These are phyloP conservation scores for Raphanus raphanistrum DNA, from an alignment of 345 rosid species.

Conservation along the genomic window DNA sequence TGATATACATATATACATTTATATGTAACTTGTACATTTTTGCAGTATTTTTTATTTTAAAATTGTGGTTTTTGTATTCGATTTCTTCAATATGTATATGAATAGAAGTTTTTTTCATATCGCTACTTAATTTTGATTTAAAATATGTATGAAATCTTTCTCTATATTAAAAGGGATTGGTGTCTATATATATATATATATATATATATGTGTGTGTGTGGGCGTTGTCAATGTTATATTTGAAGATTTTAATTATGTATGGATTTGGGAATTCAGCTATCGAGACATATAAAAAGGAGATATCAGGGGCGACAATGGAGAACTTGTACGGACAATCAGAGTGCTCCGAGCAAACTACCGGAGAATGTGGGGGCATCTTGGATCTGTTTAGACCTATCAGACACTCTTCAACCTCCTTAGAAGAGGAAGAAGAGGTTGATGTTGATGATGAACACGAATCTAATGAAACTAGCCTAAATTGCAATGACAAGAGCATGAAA, in stretches of 20 bases:
- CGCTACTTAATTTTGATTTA: background rate
- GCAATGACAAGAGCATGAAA: constrained; percentile 56
- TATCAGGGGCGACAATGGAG: constrained; percentile 55
- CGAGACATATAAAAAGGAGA: constrained; percentile 65
- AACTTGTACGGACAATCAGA: constrained; percentile 66
- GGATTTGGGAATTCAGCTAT: constrained; percentile 58
- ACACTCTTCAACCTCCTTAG: constrained; percentile 40
- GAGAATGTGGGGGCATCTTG: constrained; percentile 58
- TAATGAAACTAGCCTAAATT: constrained; percentile 24
- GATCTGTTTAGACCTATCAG: constrained; percentile 82
- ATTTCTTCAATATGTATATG: background rate
- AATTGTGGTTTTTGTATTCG: background rate
- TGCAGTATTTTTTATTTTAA: background rate
- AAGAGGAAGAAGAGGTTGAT: constrained; percentile 40
- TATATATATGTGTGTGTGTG: background rate
- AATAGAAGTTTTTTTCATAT: background rate
- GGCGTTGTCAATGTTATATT: background rate
- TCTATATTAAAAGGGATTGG: background rate
- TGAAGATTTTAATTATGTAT: background rate
- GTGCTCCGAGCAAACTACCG: constrained; percentile 82
- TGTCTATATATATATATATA: background rate
- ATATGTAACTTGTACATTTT: background rate
- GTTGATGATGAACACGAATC: constrained; percentile 45
- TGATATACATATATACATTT: background rate
- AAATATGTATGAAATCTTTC: background rate